phyloP scores from a whole-genome alignment of 306 rosid genomes.

The Bauhinia variegata region DNA sequence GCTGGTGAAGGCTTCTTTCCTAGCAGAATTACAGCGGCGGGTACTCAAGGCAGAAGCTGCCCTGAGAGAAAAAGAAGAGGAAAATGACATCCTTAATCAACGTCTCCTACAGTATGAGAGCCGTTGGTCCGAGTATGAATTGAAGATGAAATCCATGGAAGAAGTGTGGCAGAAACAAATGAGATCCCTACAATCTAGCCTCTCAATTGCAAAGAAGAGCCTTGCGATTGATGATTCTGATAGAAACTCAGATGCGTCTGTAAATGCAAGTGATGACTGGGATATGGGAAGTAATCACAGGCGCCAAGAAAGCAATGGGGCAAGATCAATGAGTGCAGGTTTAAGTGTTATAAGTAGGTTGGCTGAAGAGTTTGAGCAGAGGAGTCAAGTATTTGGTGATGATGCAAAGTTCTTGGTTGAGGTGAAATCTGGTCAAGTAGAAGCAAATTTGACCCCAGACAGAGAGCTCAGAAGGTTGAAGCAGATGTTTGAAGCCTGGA shows the following conservation, averaged over 20 bases:
- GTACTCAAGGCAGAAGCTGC: constrained; percentile 95
- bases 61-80: constrained; percentile 94
- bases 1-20: constrained; percentile 90
- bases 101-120: constrained; percentile 91
- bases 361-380: constrained; percentile 95
- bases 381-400: constrained; percentile 97
- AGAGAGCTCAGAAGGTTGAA: constrained; percentile 88
- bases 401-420: constrained; percentile 99
- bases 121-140: constrained; percentile 97
- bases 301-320: constrained; percentile 79
- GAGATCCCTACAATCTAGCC: constrained; percentile 98
- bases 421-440: constrained; percentile 97
- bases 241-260: constrained; percentile 91
- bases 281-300: constrained; percentile 69
- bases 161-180: constrained; percentile 99
- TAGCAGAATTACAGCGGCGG: constrained; percentile 89
- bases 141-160: constrained; percentile 99
- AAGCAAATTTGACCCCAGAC: constrained; percentile 92
- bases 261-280: constrained; percentile 90
- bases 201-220: constrained; percentile 98
- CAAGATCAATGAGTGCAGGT: constrained; percentile 94
- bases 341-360: constrained; percentile 90
- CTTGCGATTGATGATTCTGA: constrained; percentile 87
- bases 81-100: constrained; percentile 96
- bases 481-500: constrained; percentile 98